Evolutionary conservation across 2,329 filamentous ascomycete genomes (phyloP).

Genomic region (Venturia effusa): DNA sequence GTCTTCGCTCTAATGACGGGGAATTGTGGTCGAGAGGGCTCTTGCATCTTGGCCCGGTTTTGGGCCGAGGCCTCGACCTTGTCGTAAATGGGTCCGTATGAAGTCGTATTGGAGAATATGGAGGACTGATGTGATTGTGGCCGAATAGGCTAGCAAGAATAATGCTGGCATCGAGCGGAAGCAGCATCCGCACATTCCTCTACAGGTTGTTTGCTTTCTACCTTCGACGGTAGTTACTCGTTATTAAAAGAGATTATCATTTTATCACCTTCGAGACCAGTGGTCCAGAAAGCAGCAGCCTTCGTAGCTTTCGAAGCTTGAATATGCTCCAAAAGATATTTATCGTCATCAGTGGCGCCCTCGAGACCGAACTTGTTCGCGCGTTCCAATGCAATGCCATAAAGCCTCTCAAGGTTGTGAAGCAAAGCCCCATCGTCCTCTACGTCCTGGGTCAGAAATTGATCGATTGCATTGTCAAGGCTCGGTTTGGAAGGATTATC

Average conservation of each 20-base stretch:
- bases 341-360: background rate
- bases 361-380: background rate
- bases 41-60: background rate
- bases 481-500: background rate
- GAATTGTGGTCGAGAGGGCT: background rate
- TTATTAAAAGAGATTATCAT: background rate
- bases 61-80: background rate
- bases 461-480: background rate
- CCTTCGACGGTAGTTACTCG: background rate
- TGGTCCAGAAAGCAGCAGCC: background rate
- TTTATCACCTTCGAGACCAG: background rate
- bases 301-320: background rate
- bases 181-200: background rate
- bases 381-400: background rate
- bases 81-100: background rate
- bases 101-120: background rate
- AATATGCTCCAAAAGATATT: background rate
- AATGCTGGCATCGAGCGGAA: background rate
- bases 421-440: background rate
- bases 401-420: background rate
- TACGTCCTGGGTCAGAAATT: background rate
- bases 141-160: background rate
- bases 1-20: background rate
- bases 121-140: background rate
- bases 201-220: background rate